Evolutionary conservation across 1,284 basidiomycete species (phyloP), one percentile per base, ranked within the genome.

Genomic region (Ganoderma sp.): DNA sequence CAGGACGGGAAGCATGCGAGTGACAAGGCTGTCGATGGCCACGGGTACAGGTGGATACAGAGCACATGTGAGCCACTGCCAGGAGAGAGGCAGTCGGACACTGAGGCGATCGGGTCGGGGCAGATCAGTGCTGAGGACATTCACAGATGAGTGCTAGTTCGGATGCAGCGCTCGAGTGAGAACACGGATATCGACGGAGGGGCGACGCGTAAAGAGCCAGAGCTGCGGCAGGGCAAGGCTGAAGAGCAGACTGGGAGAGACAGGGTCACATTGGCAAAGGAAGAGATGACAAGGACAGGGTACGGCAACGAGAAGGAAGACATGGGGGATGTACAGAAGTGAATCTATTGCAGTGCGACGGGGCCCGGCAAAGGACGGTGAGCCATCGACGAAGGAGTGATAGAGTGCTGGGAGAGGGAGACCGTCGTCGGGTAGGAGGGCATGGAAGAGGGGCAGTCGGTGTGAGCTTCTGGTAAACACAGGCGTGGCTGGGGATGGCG

Each of bases 1-100:
- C 41, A 41, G 58, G 58, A 60, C 58, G 58, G 39, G 58, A 60
- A 60, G 12, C 58, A 15, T 58, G 39, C 22, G 28, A 58, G 39
- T 39, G 37, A 58, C 34, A 39, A 34, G 34, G 19, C 32, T 58
- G 56, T 39, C 37, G n/a, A 34, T 28, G 37, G 28, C 56, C 52
- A 34, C 22, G 12, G n/a, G 52, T 50, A 3, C 37, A 39, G 37
- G 37, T 39, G 48, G 48, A 52, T 25, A 25, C 22, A 52, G 48
- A 52, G 9, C 52, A 32, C 15, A 56, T 34, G 52, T 32, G n/a
- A 12, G 48, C 48, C n/a, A 25, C 22, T 22, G 48, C 10, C 25
- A 25, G 25, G 22, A 52, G 48, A 52, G 4, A 52, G 48, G 12
- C 22, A 14, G 10, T 25, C 28, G 17, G 54, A 56, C 19, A 32